Base-by-base conservation (phyloP, 2,329 filamentous ascomycete genomes). In the Colletotrichum viniferum region DNA sequence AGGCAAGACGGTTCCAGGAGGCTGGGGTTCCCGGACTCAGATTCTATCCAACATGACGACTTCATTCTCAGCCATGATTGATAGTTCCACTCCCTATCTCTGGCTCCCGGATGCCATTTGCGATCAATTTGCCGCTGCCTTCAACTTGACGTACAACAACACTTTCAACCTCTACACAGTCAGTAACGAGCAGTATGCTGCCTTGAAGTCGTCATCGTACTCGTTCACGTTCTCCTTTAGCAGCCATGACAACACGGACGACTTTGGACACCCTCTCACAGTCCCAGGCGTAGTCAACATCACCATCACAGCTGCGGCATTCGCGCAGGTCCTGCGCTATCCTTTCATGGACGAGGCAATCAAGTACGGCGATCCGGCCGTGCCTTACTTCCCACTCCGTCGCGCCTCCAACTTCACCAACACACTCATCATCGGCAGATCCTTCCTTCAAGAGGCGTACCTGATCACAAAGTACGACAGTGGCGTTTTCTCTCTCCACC, bases 401-500 rank as follows among this genome's bases (percentile, higher is more conserved):
- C 86, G 90, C 13, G 80, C 87, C 24, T 87, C 89, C 72, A 87
- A 87, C 43, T 86, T 85, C 16, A 87, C 91, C 77, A 68, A 71
- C 55, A 72, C 71, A 4, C 89, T 91, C 81, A 89, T 93, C 14
- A 87, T 95, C 43, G 94, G 94, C 9, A 88, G 93, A 38, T 89
- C 90, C 0, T 95, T 95, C 77, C 84, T 95, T 69, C 94, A 95
- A 80, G 93, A 95, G 82, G 89, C 93, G 3, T 92, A 92, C 75
- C 82, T 92, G 7, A 86, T 90, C 36, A 90, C 88, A 30, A 88
- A 88, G 77, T 92, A 91, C 79, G 90, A 92, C 76, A 85, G 86
- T 43, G 85, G 82, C 18, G 81, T 82, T 14, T 92, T 91, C 80
- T 89, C 89, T 2, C 79, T 93, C 28, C 87, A 91, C 70, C 89